phyloP scores from a whole-genome alignment of 177 flowering plant genomes.

The Vitis hybrid region DNA sequence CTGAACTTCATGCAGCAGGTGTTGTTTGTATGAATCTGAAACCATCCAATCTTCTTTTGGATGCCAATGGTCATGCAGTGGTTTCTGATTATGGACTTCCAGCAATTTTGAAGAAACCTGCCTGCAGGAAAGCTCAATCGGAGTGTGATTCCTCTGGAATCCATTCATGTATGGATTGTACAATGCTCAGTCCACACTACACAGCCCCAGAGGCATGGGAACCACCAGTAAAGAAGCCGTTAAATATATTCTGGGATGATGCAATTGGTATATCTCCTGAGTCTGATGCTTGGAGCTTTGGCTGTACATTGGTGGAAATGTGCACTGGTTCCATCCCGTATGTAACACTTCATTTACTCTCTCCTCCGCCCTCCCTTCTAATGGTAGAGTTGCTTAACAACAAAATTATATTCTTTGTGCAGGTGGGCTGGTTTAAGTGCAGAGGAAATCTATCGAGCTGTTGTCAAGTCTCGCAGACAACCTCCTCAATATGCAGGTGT shows the following conservation, averaged over 20 bases:
- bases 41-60: constrained; percentile 96
- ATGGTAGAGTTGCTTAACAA: constrained; percentile 1
- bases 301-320: constrained; percentile 98
- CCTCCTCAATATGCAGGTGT: constrained; percentile 99
- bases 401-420: constrained; percentile 27
- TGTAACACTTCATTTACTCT: constrained; percentile 29
- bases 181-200: constrained; percentile 90
- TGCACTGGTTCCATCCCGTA: constrained; percentile 98
- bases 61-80: constrained; percentile 83
- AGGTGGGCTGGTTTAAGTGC: constrained; percentile 97
- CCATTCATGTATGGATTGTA: constrained; percentile 97
- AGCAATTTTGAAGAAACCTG: constrained; percentile 77
- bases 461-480: constrained; percentile 67
- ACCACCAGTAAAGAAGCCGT: constrained; percentile 85
- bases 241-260: constrained; percentile 90
- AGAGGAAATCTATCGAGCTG: constrained; percentile 90
- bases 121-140: constrained; percentile 72
- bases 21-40: constrained; percentile 94
- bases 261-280: constrained; percentile 89
- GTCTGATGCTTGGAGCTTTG: constrained; percentile 99
- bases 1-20: constrained; percentile 99
- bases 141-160: constrained; percentile 70
- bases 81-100: constrained; percentile 98
- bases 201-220: constrained; percentile 99
- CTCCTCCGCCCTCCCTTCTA: not conserved